These are phyloP conservation scores for Tylopilus sp. DNA, from an alignment of 1,284 basidiomycete species.

Conservation along the genomic window DNA sequence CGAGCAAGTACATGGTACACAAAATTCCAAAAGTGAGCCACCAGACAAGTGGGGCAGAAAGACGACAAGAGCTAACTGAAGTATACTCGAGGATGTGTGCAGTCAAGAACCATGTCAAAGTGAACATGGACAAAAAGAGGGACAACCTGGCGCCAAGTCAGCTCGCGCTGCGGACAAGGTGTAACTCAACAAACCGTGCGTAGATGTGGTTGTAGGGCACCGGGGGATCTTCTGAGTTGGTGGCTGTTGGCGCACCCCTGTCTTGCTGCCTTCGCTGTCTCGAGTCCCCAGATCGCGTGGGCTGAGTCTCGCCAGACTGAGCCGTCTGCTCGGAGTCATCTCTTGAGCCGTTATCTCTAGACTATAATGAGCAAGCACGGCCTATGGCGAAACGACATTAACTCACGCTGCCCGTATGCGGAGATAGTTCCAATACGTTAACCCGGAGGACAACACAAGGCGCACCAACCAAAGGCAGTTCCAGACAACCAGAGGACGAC, in stretches of 20 bases:
- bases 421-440: conserved; percentile 59
- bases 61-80: conserved; percentile 63
- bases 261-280: conserved; percentile 27
- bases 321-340: conserved; percentile 29
- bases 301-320: conserved; percentile 15
- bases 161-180: neutral
- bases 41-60: conserved; percentile 71
- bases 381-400: neutral
- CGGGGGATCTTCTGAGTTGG: conserved; percentile 26
- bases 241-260: conserved; percentile 16
- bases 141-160: conserved; percentile 43
- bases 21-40: conserved; percentile 75
- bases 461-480: conserved; percentile 63
- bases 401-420: conserved; percentile 45
- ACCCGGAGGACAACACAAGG: conserved; percentile 45
- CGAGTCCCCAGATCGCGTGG: conserved; percentile 16
- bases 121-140: conserved; percentile 59
- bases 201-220: conserved; percentile 33
- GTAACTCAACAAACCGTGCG: conserved; percentile 36
- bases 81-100: conserved; percentile 74
- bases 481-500: conserved; percentile 66
- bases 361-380: conserved; percentile 12
- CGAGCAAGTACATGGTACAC: conserved; percentile 72
- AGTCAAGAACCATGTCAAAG: conserved; percentile 72
- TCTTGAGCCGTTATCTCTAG: conserved; percentile 26